Evolutionary conservation across 1,284 basidiomycete species (phyloP).

Genomic region (Mycocalia duriaeana): DNA sequence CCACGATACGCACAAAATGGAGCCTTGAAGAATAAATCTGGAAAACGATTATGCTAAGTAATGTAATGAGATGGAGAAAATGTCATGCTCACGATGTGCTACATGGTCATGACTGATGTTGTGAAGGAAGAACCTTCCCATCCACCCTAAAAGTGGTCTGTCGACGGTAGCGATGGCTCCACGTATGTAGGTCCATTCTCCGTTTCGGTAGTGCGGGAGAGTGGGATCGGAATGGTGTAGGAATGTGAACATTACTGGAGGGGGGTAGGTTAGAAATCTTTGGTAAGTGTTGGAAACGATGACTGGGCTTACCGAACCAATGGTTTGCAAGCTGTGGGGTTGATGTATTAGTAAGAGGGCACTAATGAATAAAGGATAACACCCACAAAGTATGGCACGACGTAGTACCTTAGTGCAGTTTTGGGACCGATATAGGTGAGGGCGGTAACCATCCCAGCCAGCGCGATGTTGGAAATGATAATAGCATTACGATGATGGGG

Average conservation of each 20-base stretch:
- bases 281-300: background rate
- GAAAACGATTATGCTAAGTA: constrained; percentile 2
- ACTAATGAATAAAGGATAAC: background rate
- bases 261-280: constrained; percentile 1
- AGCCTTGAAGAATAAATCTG: constrained; percentile 22
- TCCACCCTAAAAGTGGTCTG: constrained; percentile 53
- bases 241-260: constrained; percentile 36
- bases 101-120: constrained; percentile 37
- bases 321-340: constrained; percentile 4
- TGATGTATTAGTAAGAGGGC: background rate
- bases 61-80: background rate
- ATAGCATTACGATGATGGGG: constrained; percentile 38
- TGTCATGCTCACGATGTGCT: constrained; percentile 12
- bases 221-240: constrained; percentile 62
- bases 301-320: constrained; percentile 3
- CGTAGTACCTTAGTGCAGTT: constrained; percentile 20
- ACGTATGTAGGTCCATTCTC: constrained; percentile 58
- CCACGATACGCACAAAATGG: constrained; percentile 29
- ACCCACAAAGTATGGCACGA: constrained; percentile 28
- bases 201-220: constrained; percentile 38
- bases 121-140: constrained; percentile 38
- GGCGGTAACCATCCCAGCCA: constrained; percentile 27
- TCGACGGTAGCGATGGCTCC: constrained; percentile 71
- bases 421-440: constrained; percentile 30
- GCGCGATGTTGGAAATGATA: constrained; percentile 34